Evolutionary conservation across 345 rosid genomes (phyloP), one percentile per base, ranked within the genome.

Genomic region (Cardamine resedifolia): DNA sequence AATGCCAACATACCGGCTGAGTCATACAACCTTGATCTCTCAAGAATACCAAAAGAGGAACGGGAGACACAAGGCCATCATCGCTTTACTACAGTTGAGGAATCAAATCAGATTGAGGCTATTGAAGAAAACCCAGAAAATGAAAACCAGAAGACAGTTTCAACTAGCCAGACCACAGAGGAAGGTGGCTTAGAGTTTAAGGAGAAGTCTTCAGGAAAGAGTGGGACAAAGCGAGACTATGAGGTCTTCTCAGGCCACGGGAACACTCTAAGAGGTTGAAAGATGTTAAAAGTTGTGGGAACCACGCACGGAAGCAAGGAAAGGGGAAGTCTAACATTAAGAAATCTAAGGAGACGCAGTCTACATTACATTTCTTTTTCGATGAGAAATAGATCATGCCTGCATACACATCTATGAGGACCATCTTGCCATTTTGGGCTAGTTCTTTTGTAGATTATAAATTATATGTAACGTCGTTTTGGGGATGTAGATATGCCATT

Each of bases 351-450:
- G 87, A 82, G 58, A 87, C 83, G 41, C 90, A 87, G 58, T 84
- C 90, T 26, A 88, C 89, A 0, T 80, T 91, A 10, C 79, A 85
- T 68, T 86, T 88, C 21, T 88, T 83, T 85, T 91, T 83, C 1
- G 65, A 80, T 66, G 85, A 75, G 57, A 82, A 75, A 36, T 89
- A 82, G 79, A 50, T 33, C 1, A 41, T 38, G 59, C 47, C 24
- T 56, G 10, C 18, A 28, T 16, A 66, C 43, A 14, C 26, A 66
- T 66, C 50, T 48, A 24, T n/a, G 38, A 39, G 2, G 49, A 62
- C n/a, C n/a, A n/a, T n/a, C n/a, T n/a, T n/a, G n/a, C 2, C 43
- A 53, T 51, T 11, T 9, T 39, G 51, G 19, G 8, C 8, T 58
- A 49, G 2, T 38, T 39, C 30, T 12, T 47, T 52, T 50, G 53